Conservation (phyloP, 768 basidiomycete species). For the Tulasnella sp. region DNA sequence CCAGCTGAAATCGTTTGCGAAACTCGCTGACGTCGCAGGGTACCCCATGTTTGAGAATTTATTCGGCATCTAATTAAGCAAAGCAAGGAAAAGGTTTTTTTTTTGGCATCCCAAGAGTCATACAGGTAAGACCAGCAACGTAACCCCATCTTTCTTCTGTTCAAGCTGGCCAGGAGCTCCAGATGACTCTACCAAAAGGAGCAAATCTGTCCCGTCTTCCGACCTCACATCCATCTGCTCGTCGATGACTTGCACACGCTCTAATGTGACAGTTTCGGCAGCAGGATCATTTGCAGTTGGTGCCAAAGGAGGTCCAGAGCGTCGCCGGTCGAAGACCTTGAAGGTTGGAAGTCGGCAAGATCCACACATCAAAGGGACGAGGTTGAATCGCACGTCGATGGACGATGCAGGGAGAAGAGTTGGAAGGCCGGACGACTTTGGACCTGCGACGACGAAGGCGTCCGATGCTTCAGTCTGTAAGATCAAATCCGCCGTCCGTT, state of each 20-base stretch:
- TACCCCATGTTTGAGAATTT: too few species aligned
- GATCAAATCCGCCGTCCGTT: constrained; percentile 54
- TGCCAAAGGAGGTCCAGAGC: neutral
- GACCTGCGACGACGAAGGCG: constrained; percentile 72
- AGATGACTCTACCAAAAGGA: constrained; percentile 4
- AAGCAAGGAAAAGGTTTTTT: too few species aligned
- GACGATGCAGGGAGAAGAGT: constrained; percentile 65
- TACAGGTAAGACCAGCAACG: constrained; percentile 3
- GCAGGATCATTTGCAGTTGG: neutral
- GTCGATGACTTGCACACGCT: constrained; percentile 22
- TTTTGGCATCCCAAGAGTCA: too few species aligned
- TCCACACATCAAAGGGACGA: constrained; percentile 69
- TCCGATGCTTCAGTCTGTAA: constrained; percentile 65
- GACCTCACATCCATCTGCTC: constrained; percentile 21
- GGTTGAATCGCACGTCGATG: constrained; percentile 50
- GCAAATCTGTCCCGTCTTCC: constrained; percentile 7
- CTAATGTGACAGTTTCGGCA: constrained; percentile 15
- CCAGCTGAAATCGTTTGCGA: too few species aligned
- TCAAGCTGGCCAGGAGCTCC: neutral
- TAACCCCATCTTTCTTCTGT: neutral
- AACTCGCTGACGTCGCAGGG: too few species aligned
- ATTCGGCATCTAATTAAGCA: too few species aligned
- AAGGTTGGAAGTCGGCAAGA: constrained; percentile 50
- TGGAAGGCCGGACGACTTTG: constrained; percentile 54
- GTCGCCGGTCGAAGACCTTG: constrained; percentile 31